phyloP scores from a whole-genome alignment of 352 stramenopile species.

The Phytophthora syringae region DNA sequence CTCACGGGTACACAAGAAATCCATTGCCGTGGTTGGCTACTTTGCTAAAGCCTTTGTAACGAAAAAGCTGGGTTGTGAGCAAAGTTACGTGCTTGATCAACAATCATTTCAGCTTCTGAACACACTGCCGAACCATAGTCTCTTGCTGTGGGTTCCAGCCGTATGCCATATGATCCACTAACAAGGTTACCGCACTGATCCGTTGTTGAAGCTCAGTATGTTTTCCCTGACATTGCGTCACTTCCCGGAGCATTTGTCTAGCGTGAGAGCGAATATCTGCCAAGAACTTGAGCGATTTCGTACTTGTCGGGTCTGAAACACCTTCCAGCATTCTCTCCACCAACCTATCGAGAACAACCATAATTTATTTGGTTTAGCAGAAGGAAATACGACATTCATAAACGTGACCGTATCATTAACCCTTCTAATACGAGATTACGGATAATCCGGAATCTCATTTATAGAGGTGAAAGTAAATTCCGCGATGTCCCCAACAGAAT shows the following conservation, averaged over 20 bases:
- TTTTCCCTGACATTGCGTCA: not conserved
- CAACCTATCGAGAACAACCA: not conserved
- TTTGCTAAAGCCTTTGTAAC: too few species aligned
- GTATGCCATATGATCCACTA: slow-evolving; percentile 5
- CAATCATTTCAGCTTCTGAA: slow-evolving; percentile 8
- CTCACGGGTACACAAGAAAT: too few species aligned
- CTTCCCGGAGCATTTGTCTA: not conserved
- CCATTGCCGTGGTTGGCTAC: too few species aligned
- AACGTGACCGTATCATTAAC: too few species aligned
- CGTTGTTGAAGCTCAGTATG: not conserved
- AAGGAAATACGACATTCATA: too few species aligned
- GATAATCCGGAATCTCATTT: too few species aligned
- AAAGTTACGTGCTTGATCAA: too few species aligned
- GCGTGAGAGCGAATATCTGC: not conserved
- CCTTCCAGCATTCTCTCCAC: slow-evolving; percentile 6
- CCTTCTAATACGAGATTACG: too few species aligned
- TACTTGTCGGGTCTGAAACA: slow-evolving; percentile 1
- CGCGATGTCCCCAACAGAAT: too few species aligned
- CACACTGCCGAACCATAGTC: not conserved
- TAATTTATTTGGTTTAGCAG: not conserved
- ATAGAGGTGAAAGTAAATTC: too few species aligned
- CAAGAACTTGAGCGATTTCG: slow-evolving; percentile 3
- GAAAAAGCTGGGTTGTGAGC: too few species aligned
- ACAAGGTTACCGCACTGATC: not conserved
- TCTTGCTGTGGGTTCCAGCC: slow-evolving; percentile 13